Base-by-base conservation (phyloP, 345 rosid genomes). In the Cardamine occulta region DNA sequence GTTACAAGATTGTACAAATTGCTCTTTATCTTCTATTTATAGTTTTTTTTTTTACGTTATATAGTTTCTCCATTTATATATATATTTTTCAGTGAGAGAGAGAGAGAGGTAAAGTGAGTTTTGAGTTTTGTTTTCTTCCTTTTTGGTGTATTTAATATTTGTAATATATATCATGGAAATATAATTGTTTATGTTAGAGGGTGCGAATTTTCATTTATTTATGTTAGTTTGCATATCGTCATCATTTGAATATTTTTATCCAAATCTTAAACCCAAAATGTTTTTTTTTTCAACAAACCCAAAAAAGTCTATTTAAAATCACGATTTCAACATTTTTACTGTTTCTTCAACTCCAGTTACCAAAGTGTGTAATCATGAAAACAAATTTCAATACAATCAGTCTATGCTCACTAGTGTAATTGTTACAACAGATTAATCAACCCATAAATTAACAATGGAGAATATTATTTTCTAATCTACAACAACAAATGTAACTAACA, bases 1-100 rank as follows among this genome's bases (percentile, higher is more conserved):
- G 21, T 49, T 44, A 37, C 31, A 75, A 19, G 65, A 9, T 56
- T 77, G 80, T 71, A 77, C 62, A 77, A 70, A 62, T 52, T 52
- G 32, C 35, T 68, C 32, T 31, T 39, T n/a, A 8, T 29, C 44
- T 68, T 37, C 49, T 2, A 56, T 66, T 55, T 44, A 42, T 63
- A 17, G 18, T 18, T 18, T 8, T 23, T 5, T 40, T 14, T 10
- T 21, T 12, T 29, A 40, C 45, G 17, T 17, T 55, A 37, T 32
- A 14, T 14, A 14, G 3, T 64, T 73, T 44, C 42, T 34, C 56
- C 0, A 6, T 10, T 19, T 40, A 4, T 53, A 23, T 56, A 7
- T 56, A 66, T 34, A n/a, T n/a, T n/a, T 37, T 52, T 19, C 37
- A 26, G 28, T 2, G 28, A 28, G 31, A 37, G 54, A 51, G 62